Percentiles rank a stretch among this genome's conserved stretches.
phyloP scores from a whole-genome alignment of 2,329 filamentous ascomycete species.

The Periconia sp. region DNA sequence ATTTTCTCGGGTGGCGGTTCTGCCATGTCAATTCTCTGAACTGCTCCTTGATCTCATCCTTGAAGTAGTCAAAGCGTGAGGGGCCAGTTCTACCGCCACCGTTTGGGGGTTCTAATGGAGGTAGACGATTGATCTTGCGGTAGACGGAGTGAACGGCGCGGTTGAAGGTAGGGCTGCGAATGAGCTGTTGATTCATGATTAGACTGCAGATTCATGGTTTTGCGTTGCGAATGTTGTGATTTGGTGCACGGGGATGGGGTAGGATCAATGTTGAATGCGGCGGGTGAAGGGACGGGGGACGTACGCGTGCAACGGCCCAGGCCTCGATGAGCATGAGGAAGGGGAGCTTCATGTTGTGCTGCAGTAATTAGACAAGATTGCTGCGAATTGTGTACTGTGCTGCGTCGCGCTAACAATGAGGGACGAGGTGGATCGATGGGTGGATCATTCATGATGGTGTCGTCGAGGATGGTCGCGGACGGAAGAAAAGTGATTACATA shows the following conservation, averaged over 20 bases:
- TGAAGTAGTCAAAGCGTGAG: constrained; percentile 53
- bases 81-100: constrained; percentile 46
- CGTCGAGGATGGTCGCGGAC: too few species aligned
- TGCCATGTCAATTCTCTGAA: constrained; percentile 44
- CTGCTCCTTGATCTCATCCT: constrained; percentile 56
- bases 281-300: constrained; percentile 11
- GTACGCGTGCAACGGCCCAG: constrained; percentile 42
- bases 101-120: constrained; percentile 43
- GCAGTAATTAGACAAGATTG: neutral
- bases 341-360: constrained; percentile 24
- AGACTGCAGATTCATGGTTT: neutral
- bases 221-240: neutral
- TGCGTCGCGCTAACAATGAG: too few species aligned
- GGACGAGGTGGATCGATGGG: too few species aligned
- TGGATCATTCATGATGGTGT: too few species aligned
- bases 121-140: constrained; percentile 48
- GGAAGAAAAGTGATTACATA: too few species aligned
- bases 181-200: constrained; percentile 42
- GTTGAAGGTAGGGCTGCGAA: constrained; percentile 59
- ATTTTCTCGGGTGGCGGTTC: constrained; percentile 31
- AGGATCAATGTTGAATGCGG: neutral
- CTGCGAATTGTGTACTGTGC: too few species aligned
- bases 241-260: neutral
- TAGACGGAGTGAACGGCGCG: constrained; percentile 55
- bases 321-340: constrained; percentile 39